Percentiles rank a stretch among this genome's conserved stretches.
Evolutionary conservation across 768 basidiomycete species (phyloP).

Genomic region (Leccinum subtestaceum): DNA sequence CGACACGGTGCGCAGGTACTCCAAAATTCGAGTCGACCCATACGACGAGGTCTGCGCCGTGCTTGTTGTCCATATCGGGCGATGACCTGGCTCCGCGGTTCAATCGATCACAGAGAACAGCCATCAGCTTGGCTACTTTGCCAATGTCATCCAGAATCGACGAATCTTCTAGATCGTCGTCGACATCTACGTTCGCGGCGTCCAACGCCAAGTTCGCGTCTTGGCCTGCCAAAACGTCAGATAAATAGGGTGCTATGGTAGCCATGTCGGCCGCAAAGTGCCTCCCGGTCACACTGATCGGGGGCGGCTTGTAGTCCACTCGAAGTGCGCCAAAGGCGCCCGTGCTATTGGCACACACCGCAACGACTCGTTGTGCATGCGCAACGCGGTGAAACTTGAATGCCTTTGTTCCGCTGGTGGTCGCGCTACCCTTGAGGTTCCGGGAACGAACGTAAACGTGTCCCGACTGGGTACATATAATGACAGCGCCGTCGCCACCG

Average conservation of each 20-base stretch:
- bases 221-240: not conserved
- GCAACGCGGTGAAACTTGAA: slow-evolving; percentile 81
- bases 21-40: slow-evolving; percentile 41
- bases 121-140: slow-evolving; percentile 28
- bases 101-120: slow-evolving; percentile 1
- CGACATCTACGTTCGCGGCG: slow-evolving; percentile 7
- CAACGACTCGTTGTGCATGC: slow-evolving; percentile 78
- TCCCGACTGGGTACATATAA: slow-evolving; percentile 92
- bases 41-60: slow-evolving; percentile 66
- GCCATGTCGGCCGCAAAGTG: slow-evolving; percentile 65
- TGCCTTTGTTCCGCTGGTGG: slow-evolving; percentile 39
- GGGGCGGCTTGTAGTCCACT: slow-evolving; percentile 60
- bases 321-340: slow-evolving; percentile 88
- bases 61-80: slow-evolving; percentile 22
- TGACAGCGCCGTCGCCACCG: slow-evolving; percentile 81
- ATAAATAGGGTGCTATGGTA: slow-evolving; percentile 57
- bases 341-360: slow-evolving; percentile 80
- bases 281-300: slow-evolving; percentile 55
- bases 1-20: slow-evolving; percentile 61
- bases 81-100: not conserved
- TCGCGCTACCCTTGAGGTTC: slow-evolving; percentile 31
- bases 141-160: slow-evolving; percentile 36
- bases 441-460: slow-evolving; percentile 87
- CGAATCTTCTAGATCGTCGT: slow-evolving; percentile 41
- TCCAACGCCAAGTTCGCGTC: slow-evolving; percentile 1